Evolutionary conservation across 257 asterid species (phyloP).

Genomic region (Lithospermum erythrorhizon): DNA sequence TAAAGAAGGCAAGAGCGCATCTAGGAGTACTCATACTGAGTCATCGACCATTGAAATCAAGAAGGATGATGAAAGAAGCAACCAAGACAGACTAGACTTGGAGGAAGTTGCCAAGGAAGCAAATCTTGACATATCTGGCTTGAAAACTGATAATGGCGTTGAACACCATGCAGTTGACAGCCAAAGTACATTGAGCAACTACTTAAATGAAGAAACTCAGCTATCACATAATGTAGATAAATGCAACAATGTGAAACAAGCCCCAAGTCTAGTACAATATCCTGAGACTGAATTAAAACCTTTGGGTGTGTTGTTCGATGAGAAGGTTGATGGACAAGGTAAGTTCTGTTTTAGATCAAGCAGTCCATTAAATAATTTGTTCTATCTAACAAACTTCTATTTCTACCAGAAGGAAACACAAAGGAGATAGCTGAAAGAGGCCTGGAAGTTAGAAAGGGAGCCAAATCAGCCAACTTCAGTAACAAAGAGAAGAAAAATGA

Average conservation of each 20-base stretch:
- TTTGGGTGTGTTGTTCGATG: constrained; percentile 20
- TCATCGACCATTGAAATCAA: constrained; percentile 11
- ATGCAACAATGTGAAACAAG: constrained; percentile 15
- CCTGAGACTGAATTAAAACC: constrained; percentile 16
- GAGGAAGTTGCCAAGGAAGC: constrained; percentile 5
- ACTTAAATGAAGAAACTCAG: constrained; percentile 15
- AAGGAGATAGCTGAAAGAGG: constrained; percentile 23
- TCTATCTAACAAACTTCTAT: background rate
- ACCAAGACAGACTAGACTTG: constrained; percentile 7
- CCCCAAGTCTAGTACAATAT: constrained; percentile 11
- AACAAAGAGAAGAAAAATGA: constrained; percentile 30
- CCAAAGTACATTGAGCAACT: constrained; percentile 6
- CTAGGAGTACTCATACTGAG: constrained; percentile 7
- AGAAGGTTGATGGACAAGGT: constrained; percentile 31
- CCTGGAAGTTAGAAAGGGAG: constrained; percentile 12
- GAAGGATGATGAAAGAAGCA: constrained; percentile 12
- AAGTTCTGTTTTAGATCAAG: constrained; percentile 7
- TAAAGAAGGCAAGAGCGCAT: constrained; percentile 15
- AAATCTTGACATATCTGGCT: constrained; percentile 14
- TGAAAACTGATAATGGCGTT: constrained; percentile 11
- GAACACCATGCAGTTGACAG: constrained; percentile 11
- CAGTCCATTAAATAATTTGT: background rate
- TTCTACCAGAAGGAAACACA: constrained; percentile 23
- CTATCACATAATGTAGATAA: constrained; percentile 12
- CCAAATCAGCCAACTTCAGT: constrained; percentile 10